Conservation (phyloP, 108 stramenopile genomes). For the Skeletonema potamos region DNA sequence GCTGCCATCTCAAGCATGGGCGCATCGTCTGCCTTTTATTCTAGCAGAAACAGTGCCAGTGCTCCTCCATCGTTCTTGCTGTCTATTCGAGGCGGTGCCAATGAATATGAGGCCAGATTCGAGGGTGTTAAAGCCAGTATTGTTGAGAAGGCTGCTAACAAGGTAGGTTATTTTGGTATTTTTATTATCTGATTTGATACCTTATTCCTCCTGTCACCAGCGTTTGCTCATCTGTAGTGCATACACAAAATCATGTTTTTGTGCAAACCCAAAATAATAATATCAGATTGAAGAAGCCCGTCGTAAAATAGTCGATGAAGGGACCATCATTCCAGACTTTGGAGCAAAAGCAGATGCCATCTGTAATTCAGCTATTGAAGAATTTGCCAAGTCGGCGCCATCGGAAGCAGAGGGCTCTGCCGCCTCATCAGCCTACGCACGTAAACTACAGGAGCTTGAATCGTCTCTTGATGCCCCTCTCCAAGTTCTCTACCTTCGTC, state of each 20-base stretch:
- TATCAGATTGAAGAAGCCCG: constrained; percentile 75
- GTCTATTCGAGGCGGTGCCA: constrained; percentile 41
- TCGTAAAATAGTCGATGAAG: constrained; percentile 73
- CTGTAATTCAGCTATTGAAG: constrained; percentile 88
- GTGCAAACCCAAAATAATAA: not conserved
- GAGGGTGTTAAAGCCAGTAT: constrained; percentile 34
- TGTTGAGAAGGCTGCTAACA: constrained; percentile 38
- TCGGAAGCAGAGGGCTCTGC: constrained; percentile 65
- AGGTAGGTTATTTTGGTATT: constrained; percentile 25
- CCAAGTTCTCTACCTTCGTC: constrained; percentile 89
- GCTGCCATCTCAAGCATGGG: constrained; percentile 6
- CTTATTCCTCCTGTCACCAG: not conserved
- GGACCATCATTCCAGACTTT: constrained; percentile 67
- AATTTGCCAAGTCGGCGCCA: constrained; percentile 85
- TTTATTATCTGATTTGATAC: not conserved
- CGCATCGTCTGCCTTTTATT: not conserved
- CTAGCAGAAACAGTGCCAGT: not conserved
- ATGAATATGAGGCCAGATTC: constrained; percentile 30
- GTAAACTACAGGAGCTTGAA: constrained; percentile 88
- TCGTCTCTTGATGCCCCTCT: constrained; percentile 86
- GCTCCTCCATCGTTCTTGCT: constrained; percentile 30
- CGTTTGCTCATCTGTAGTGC: not conserved
- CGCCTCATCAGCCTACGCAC: constrained; percentile 78
- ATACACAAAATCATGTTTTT: not conserved
- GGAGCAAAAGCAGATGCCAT: constrained; percentile 88